Evolutionary conservation across 2,329 filamentous ascomycete genomes (phyloP), one percentile per base, ranked within the genome.

Genomic region (Arthrobotrys sphaeroides): DNA sequence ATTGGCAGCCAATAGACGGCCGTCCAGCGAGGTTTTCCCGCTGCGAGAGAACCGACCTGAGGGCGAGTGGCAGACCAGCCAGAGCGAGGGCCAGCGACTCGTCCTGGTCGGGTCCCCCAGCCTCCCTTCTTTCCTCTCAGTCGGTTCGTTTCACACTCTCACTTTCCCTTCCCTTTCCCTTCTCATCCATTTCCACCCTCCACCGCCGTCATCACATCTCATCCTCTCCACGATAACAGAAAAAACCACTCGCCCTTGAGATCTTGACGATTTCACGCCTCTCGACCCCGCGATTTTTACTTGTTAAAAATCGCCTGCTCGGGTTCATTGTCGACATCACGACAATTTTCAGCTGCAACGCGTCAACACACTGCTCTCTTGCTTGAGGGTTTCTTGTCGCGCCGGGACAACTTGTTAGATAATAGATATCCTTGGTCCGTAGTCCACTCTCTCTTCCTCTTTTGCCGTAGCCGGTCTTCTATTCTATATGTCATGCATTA

Each of bases 171-270:
- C 36, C 60, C 53, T 40, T 73, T 55, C 61, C 61, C 69, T 73
- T 73, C 69, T 47, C 69, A 62, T 62, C 67, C 59, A 53, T 72
- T 64, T 57, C 49, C 68, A 43, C 40, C 60, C 68, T 59, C 68
- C 61, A 49, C 69, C 60, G 68, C 60, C 61, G 61, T 66, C 69
- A 66, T 66, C 69, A 73, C 68, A 73, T 73, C 59, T 59, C 69
- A 67, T 66, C 60, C 18, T 64, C 42, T 28, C 40, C 20, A 55
- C 59, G 59, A 55, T 55, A 55, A 55, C 51, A 55, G n/a, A n/a
- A 38, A 47, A 3, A 53, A 55, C 53, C 20, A 45, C 36, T 26
- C 47, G 13, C n/a, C 40, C n/a, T 20, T 40, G 51, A 60, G 40
- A 59, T 66, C 60, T 60, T 59, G 51, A 65, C 60, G 51, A 66